Base-by-base conservation (phyloP, 139 green algal species). In the Medakamo hakoo region DNA sequence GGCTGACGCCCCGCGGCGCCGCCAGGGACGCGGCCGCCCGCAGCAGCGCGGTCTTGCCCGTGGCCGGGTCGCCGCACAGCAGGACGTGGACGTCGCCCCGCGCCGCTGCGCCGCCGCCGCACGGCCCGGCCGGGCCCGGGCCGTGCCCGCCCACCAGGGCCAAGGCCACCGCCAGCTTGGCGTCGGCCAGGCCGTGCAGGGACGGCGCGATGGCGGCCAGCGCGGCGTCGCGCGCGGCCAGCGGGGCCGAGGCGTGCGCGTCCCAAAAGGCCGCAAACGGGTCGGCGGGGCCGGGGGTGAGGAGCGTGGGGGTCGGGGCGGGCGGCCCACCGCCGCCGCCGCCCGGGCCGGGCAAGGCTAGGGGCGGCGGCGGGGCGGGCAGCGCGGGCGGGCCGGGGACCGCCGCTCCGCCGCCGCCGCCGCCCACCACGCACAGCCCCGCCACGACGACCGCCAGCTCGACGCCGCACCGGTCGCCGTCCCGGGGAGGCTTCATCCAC, bases 41-140 rank as follows among this genome's bases (percentile, higher is more conserved):
- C 76, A 93, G 84, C 40, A 96, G 71, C 69, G 93, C 84, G 22
- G 77, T 85, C 70, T 88, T 86, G 19, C 74, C 79, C 58, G 80
- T 91, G 31, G 89, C 89, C 4, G 89, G 90, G 69, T 97, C 90
- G 2, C 89, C 89, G 5, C 95, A 76, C 22, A 97, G 74, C 60
- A 96, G 79, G 72, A 97, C 79, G 75, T 96, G 89, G 4, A 84
- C 56, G 57, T 95, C 78, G 0, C 86, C 84, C 0, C 89, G 71
- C 29, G 83, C 78, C 59, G 63, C 67, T 1, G 62, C 67, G 4
- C 84, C 79, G 2, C 30, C 14, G 76, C 68, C 20, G 71, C 63
- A 19, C 63, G 9, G 63, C 29, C 48, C 14, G 3, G 75, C 60
- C 2, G 77, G 61, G 20, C 89, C 72, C 9, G 40, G 40, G 3